Base-by-base conservation (phyloP, 1,139 yeast genomes). In the Candida pseudoviswanathii region DNA sequence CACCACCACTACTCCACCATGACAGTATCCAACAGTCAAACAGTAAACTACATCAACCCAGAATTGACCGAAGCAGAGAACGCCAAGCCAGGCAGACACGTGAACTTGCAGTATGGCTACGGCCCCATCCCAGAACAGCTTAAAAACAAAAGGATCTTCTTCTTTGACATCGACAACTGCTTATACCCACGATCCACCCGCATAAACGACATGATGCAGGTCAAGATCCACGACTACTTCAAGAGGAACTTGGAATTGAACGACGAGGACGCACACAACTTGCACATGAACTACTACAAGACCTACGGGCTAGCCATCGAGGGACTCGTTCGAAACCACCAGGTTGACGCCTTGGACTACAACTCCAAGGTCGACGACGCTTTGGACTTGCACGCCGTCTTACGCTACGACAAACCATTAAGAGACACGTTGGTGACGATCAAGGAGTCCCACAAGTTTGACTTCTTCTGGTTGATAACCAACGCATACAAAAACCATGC, bases 401-500 rank as follows among this genome's bases (percentile, higher is more conserved):
- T 94, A 50, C 66, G 73, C 43, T 95, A 91, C 45, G 83, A 85
- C 58, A 65, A 65, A 10, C 62, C 67, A 30, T 70, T 86, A 52
- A 73, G 94, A 51, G 67, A 75, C 22, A 67, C 81, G 75, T 67
- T 87, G 43, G 51, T 77, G 4, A 59, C 68, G 3, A 59, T 86
- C 54, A 82, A 73, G 55, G 56, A 70, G 8, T 52, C 67, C 16
- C 77, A 50, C 4, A 52, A 67, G 40, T 68, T 67, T 56, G 80
- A 75, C 56, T 58, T 61, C 50, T 70, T 76, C 52, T 94, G 99
- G 99, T 77, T 94, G 43, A 86, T 91, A 60, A 94, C 99, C 11
- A 94, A 94, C 64, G 99, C 99, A 1, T 94, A 92, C 71, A 85
- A 86, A 64, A 89, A 82, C 60, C 98, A 94, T 65, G 98, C 95